Evolutionary conservation across 345 rosid genomes (phyloP).

Genomic region (Mercurialis annua): DNA sequence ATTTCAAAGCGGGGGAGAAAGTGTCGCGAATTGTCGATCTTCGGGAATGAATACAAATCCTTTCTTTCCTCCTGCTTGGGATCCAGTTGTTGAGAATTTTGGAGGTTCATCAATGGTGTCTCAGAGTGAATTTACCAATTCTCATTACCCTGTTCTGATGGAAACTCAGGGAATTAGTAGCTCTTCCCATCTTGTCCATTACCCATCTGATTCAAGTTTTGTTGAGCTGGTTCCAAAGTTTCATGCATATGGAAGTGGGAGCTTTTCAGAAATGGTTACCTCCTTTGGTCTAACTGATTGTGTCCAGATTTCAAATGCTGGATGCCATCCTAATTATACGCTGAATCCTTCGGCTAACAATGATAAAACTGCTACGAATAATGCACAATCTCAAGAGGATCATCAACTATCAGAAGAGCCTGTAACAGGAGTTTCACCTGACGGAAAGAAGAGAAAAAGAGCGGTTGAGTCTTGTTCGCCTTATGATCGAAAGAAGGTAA

Average conservation of each 20-base stretch:
- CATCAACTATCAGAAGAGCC: conserved; percentile 48
- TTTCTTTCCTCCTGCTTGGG: conserved; percentile 80
- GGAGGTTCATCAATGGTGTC: conserved; percentile 54
- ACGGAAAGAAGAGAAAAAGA: conserved; percentile 56
- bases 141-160: conserved; percentile 49
- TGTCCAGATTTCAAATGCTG: conserved; percentile 31
- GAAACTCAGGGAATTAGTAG: conserved; percentile 55
- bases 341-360: conserved; percentile 40
- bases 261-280: conserved; percentile 54
- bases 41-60: conserved; percentile 41
- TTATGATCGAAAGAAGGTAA: conserved; percentile 56
- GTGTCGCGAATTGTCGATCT: conserved; percentile 39
- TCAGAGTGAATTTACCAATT: conserved; percentile 47
- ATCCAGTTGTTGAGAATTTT: conserved; percentile 50
- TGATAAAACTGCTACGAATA: conserved; percentile 38
- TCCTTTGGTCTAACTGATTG: conserved; percentile 41
- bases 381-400: conserved; percentile 41
- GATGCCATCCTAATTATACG: conserved; percentile 36
- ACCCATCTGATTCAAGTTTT: conserved; percentile 55
- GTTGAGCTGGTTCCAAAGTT: conserved; percentile 50
- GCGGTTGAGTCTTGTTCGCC: conserved; percentile 39
- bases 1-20: conserved; percentile 48
- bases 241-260: conserved; percentile 53
- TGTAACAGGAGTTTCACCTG: conserved; percentile 41
- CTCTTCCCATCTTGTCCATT: conserved; percentile 45